Evolutionary conservation across 1,284 basidiomycete species (phyloP), one percentile per base, ranked within the genome.

Genomic region (Fistulinella cinereoalba): DNA sequence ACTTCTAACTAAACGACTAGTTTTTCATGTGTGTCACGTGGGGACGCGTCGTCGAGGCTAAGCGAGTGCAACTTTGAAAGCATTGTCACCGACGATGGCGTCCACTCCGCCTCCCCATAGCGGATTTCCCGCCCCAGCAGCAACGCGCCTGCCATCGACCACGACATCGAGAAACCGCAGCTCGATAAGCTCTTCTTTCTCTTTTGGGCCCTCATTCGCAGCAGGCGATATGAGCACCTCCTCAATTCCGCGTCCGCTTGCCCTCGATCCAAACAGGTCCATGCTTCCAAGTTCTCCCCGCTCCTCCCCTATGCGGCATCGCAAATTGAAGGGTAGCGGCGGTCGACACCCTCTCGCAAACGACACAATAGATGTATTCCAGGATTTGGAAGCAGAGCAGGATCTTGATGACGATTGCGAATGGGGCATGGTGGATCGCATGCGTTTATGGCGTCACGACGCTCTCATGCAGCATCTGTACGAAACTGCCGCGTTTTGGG

Each of bases 401-500:
- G 81, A 81, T 25, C 67, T 65, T 0, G 75, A 76, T 28, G 81
- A 79, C 7, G 75, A 80, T 32, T 44, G 36, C 1, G 84, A 86
- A 54, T 92, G 88, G 88, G 80, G 80, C 2, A 85, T 92, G 75
- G 81, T 97, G 5, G 92, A 97, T 64, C 81, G 93, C n/a, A 94
- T 99, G 85, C 77, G 97, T 46, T 69, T 92, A 34, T 99, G 97
- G 97, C 74, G 97, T 42, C 92, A 98, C 63, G 97, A 99, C 70
- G 96, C 97, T 31, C 81, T 97, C 60, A 92, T 95, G 80, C 96
- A 98, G 67, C 96, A 99, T 72, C 72, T 99, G 24, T 97, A 98
- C 68, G 92, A 95, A 55, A 97, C 96, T 1, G 97, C 97, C 12
- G 88, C 91, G 9, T 98, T 98, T 65, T 99, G 97, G 97, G 97